Evolutionary conservation across 2,329 filamentous ascomycete genomes (phyloP).

Genomic region (Cladosporium colombiae): DNA sequence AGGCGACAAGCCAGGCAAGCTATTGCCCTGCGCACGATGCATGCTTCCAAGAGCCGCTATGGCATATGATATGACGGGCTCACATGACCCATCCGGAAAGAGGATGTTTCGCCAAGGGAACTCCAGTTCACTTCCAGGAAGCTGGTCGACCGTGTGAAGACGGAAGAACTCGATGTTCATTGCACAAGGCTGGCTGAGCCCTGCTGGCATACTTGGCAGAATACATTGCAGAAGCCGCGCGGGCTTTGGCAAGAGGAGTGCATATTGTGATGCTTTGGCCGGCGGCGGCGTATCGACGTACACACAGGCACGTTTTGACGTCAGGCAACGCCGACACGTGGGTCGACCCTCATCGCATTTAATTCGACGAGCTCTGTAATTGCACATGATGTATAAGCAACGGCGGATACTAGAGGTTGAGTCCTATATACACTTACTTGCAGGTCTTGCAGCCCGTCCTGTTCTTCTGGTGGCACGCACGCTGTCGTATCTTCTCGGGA

Average conservation of each 20-base stretch:
- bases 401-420: background rate
- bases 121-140: conserved; percentile 13
- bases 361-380: conserved; percentile 17
- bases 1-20: background rate
- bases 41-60: conserved; percentile 9
- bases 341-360: conserved; percentile 23
- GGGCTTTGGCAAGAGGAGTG: conserved; percentile 8
- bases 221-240: background rate
- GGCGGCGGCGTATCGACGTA: background rate
- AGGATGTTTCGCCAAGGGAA: conserved; percentile 6
- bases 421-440: background rate
- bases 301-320: background rate
- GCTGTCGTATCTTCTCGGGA: conserved; percentile 5
- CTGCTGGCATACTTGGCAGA: background rate
- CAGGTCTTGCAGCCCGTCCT: conserved; percentile 13
- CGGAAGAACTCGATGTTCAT: conserved; percentile 16
- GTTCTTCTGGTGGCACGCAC: conserved; percentile 10
- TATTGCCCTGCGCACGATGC: conserved; percentile 1
- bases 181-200: background rate
- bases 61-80: background rate
- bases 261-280: background rate
- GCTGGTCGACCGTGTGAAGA: background rate
- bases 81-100: background rate
- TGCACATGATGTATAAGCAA: background rate
- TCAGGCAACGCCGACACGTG: conserved; percentile 14